A percentile compares a stretch with the other conserved stretches of the same genome.
phyloP scores from a whole-genome alignment of 2,329 filamentous ascomycete species.

The Pseudogymnoascus sp. region DNA sequence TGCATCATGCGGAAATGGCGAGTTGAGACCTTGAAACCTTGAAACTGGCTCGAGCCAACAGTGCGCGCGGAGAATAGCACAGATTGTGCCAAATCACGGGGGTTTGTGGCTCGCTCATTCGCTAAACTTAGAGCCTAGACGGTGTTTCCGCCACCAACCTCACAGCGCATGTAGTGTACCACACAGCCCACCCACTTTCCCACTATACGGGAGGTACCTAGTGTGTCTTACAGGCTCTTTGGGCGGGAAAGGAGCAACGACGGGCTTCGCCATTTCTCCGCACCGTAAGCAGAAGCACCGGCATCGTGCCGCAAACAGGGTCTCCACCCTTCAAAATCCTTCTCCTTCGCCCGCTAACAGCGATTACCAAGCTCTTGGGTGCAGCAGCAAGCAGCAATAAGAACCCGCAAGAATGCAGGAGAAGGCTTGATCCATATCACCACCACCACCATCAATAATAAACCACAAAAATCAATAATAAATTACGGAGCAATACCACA shows the following conservation, averaged over 20 bases:
- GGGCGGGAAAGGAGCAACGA: background rate
- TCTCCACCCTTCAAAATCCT: background rate
- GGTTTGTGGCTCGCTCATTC: background rate
- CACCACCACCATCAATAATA: background rate
- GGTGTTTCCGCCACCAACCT: background rate
- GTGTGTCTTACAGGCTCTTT: background rate
- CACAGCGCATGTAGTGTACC: background rate
- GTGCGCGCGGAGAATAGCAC: background rate
- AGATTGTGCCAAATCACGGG: background rate
- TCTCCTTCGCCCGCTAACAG: background rate
- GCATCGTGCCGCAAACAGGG: background rate
- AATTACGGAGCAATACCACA: background rate
- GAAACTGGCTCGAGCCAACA: background rate
- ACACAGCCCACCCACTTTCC: background rate
- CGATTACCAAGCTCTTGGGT: background rate
- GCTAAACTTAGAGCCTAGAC: slow-evolving; percentile 5
- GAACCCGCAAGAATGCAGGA: background rate
- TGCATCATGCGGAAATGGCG: slow-evolving; percentile 1
- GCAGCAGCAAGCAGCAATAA: background rate
- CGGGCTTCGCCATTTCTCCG: background rate
- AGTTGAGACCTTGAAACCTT: slow-evolving; percentile 1
- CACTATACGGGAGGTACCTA: background rate
- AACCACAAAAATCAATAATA: background rate
- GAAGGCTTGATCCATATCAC: background rate
- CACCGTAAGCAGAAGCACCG: background rate